A percentile compares a stretch with the other conserved stretches of the same genome.
These are phyloP conservation scores for Pseudonitzschia multistriata DNA, from an alignment of 108 stramenopile genomes.

Conservation along the genomic window DNA sequence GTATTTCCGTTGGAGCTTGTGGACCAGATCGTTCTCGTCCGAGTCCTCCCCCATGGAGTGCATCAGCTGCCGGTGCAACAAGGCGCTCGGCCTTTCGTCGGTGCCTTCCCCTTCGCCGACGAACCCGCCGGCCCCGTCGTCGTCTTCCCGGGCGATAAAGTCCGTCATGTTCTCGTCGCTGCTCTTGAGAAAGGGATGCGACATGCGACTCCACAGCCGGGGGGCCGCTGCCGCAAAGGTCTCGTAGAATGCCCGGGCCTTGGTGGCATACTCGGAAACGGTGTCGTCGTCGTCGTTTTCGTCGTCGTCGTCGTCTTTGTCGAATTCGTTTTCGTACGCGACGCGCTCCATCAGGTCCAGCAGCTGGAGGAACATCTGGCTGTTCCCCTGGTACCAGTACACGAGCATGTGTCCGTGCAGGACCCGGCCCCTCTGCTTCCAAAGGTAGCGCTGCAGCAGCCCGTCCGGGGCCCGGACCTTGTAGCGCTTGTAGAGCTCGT, in stretches of 20 bases:
- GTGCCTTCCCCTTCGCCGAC: slow-evolving; percentile 20
- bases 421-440: slow-evolving; percentile 14
- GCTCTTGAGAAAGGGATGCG: slow-evolving; percentile 50
- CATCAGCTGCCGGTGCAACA: slow-evolving; percentile 17
- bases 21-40: slow-evolving; percentile 32
- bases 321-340: neutral
- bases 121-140: slow-evolving; percentile 13
- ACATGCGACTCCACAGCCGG: slow-evolving; percentile 48
- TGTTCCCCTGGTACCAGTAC: slow-evolving; percentile 73
- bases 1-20: slow-evolving; percentile 29
- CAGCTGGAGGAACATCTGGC: slow-evolving; percentile 61
- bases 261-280: slow-evolving; percentile 36
- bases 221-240: slow-evolving; percentile 48
- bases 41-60: slow-evolving; percentile 16
- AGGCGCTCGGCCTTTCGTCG: slow-evolving; percentile 21
- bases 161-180: slow-evolving; percentile 54
- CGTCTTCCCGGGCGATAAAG: slow-evolving; percentile 57
- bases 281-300: slow-evolving; percentile 18
- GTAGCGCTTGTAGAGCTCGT: slow-evolving; percentile 62
- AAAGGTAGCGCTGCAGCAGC: slow-evolving; percentile 64
- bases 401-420: slow-evolving; percentile 64
- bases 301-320: slow-evolving; percentile 7
- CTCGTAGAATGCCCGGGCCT: slow-evolving; percentile 41
- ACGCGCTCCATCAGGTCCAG: slow-evolving; percentile 40
- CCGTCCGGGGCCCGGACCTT: slow-evolving; percentile 64